Conservation (phyloP, 2,329 filamentous ascomycete species). For the Hypoxylon sp. region DNA sequence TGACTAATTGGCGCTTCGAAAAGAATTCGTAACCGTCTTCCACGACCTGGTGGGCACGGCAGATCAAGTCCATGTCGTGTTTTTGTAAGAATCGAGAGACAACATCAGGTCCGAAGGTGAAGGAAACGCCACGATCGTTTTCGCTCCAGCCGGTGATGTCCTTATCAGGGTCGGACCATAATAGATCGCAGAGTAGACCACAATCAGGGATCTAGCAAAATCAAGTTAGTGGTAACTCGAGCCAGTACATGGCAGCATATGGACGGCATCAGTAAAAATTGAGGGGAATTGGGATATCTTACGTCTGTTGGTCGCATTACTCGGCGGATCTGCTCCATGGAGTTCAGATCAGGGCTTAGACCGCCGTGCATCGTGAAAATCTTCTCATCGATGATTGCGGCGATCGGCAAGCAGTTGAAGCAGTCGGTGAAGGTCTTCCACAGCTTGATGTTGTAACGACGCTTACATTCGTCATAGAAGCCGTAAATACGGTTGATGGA, state of each 20-base stretch:
- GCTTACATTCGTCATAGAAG: constrained; percentile 99
- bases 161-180: constrained; percentile 99
- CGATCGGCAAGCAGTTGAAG: constrained; percentile 99
- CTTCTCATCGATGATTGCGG: constrained; percentile 99
- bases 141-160: constrained; percentile 99
- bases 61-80: constrained; percentile 99
- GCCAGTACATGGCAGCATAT: constrained; percentile 50
- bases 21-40: constrained; percentile 99
- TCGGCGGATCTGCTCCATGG: constrained; percentile 99
- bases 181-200: constrained; percentile 94
- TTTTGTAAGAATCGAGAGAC: constrained; percentile 98
- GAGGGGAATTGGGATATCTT: constrained; percentile 59
- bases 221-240: constrained; percentile 52
- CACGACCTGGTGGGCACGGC: constrained; percentile 97
- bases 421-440: constrained; percentile 99
- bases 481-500: constrained; percentile 99
- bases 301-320: constrained; percentile 99
- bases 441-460: constrained; percentile 98
- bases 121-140: constrained; percentile 98
- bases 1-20: constrained; percentile 97
- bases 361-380: constrained; percentile 99
- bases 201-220: constrained; percentile 89
- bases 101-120: constrained; percentile 97
- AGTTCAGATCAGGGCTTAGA: constrained; percentile 96
- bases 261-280: constrained; percentile 2